These are phyloP conservation scores for Malassezia arunalokei DNA, from an alignment of 1,284 basidiomycete species.

Conservation along the genomic window DNA sequence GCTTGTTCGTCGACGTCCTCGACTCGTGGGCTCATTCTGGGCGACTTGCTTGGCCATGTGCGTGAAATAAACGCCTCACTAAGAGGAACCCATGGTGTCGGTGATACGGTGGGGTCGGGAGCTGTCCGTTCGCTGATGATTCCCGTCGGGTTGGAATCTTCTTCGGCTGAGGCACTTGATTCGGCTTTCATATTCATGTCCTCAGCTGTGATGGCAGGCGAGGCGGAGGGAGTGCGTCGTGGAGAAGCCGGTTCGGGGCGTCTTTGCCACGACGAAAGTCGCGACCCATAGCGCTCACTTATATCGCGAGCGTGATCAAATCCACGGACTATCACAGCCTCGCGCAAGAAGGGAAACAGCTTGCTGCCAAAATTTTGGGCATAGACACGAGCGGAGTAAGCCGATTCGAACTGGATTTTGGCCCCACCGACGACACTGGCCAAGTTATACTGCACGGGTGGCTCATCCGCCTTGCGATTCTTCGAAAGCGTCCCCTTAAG, in stretches of 20 bases:
- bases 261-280: slow-evolving; percentile 1
- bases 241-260: not conserved
- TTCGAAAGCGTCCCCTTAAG: slow-evolving; percentile 8
- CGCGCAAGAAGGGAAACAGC: slow-evolving; percentile 32
- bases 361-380: slow-evolving; percentile 25
- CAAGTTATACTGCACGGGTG: slow-evolving; percentile 19
- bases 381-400: slow-evolving; percentile 45
- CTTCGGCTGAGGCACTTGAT: not conserved
- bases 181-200: not conserved
- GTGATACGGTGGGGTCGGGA: not conserved
- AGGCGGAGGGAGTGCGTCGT: not conserved
- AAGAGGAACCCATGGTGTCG: slow-evolving; percentile 7
- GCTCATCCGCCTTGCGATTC: slow-evolving; percentile 18
- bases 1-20: not conserved
- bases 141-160: not conserved
- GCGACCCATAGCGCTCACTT: slow-evolving; percentile 3
- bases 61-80: slow-evolving; percentile 14
- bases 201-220: not conserved
- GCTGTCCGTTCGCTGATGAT: slow-evolving; percentile 3
- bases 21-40: not conserved
- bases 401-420: slow-evolving; percentile 34
- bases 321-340: slow-evolving; percentile 33
- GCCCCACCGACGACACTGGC: slow-evolving; percentile 37
- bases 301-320: slow-evolving; percentile 25
- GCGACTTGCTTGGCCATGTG: not conserved